Evolutionary conservation across 495 filamentous ascomycete genomes (phyloP), one percentile per base, ranked within the genome.

Genomic region (Neurospora discreta): DNA sequence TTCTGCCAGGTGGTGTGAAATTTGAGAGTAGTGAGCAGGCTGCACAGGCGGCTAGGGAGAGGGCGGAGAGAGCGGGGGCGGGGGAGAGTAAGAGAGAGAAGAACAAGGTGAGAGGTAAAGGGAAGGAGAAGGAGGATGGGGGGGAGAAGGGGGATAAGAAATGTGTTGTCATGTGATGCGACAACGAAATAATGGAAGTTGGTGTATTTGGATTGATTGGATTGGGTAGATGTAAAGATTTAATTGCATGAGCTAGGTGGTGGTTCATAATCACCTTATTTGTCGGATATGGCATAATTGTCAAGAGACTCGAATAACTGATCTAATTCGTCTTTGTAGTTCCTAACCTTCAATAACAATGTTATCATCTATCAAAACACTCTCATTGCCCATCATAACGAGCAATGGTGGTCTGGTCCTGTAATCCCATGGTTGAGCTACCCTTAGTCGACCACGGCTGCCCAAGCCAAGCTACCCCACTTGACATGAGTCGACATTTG

Each of bases 161-260:
- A 71, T 89, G 87, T 73, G 73, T 80, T 18, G 79, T 89, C 44
- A 89, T 89, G 87, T 89, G 77, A 84, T 33, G 69, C 1, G 38
- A 23, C 65, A 3, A 58, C 33, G 23, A 65, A 3, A 9, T 65
- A 26, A 65, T 60, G 52, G 20, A 5, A 5, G 11, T 1, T 30
- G 16, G 23, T 5, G 15, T 60, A 8, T 26, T 8, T 13, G 5
- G 20, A 4, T 26, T 30, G 46, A 20, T 58, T 30, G 5, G 20
- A 16, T 10, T 13, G n/a, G n/a, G 5, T 5, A 18, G 42, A n/a
- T 9, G 3, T 43, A n/a, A n/a, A n/a, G n/a, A n/a, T n/a, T n/a
- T 18, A 18, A 33, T 65, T 0, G 20, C 5, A 16, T 0, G 13
- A 65, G 26, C 30, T 6, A 60, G 9, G 13, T 26, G 52, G 52